Percentiles rank a stretch among this genome's conserved stretches.
Conservation (phyloP, 257 asterid genomes). For the Gentiana dahurica region DNA sequence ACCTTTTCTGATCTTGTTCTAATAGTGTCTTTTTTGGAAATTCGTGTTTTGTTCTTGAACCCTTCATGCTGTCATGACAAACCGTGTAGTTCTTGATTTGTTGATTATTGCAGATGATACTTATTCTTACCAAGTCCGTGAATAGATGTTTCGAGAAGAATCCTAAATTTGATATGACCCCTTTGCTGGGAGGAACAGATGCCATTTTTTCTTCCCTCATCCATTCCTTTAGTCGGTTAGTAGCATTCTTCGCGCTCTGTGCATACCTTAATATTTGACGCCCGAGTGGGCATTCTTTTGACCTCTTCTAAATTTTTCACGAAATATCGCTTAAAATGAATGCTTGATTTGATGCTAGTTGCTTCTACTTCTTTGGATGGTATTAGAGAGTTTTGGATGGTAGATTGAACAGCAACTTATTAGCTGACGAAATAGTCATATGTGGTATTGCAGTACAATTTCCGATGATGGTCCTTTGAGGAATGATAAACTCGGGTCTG, state of each 20-base stretch:
- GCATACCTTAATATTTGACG: constrained; percentile 3
- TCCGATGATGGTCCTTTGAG: too few species aligned
- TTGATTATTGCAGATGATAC: constrained; percentile 64
- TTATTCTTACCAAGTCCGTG: constrained; percentile 91
- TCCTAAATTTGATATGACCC: constrained; percentile 92
- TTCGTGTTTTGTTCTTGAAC: not conserved
- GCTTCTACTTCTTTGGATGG: too few species aligned
- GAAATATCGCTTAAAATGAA: too few species aligned
- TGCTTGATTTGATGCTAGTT: too few species aligned
- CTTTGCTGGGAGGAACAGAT: constrained; percentile 97
- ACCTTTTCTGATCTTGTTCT: not conserved
- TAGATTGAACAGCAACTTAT: too few species aligned
- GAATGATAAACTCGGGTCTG: too few species aligned
- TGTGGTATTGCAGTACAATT: too few species aligned
- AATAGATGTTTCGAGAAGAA: constrained; percentile 95
- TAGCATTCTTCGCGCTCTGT: constrained; percentile 13
- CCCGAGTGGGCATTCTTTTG: too few species aligned
- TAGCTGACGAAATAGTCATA: too few species aligned
- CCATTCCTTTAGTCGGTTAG: constrained; percentile 95
- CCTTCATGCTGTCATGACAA: not conserved
- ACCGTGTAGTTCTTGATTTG: not conserved
- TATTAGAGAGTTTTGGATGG: too few species aligned
- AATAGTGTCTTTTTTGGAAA: not conserved
- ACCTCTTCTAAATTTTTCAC: too few species aligned
- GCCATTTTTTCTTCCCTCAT: constrained; percentile 86